phyloP scores from a whole-genome alignment of 2,329 filamentous ascomycete species.

The Pseudogymnoascus sp. region DNA sequence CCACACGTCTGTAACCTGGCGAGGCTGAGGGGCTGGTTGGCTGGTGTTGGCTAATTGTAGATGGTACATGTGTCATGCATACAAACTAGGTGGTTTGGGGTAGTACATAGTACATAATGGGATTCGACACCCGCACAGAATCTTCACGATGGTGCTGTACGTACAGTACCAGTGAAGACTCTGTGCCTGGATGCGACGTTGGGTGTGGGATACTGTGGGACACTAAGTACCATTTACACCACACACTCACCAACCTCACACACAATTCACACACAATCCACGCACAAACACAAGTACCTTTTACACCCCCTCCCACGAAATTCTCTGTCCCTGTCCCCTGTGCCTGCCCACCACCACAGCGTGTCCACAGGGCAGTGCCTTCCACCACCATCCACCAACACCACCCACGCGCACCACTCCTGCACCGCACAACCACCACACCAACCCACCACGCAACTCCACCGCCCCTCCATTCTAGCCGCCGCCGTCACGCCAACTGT shows the following conservation, averaged over 20 bases:
- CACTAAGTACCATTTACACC: neutral
- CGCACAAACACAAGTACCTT: neutral
- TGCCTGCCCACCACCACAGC: neutral
- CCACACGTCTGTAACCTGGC: neutral
- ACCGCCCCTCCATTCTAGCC: neutral
- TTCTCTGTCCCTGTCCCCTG: neutral
- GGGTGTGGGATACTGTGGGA: neutral
- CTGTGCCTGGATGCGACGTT: neutral
- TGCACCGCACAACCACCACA: neutral
- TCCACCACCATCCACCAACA: neutral
- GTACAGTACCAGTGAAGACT: neutral
- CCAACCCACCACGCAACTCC: neutral
- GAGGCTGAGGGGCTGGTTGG: neutral
- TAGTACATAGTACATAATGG: neutral
- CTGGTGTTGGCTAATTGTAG: neutral
- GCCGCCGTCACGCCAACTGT: slow-evolving; percentile 6
- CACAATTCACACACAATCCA: neutral
- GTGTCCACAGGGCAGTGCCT: neutral
- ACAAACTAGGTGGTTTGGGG: neutral
- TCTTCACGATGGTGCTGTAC: neutral
- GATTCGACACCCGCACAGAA: neutral
- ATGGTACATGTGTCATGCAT: neutral
- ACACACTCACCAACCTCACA: neutral
- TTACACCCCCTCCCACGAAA: neutral
- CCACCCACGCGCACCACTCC: neutral